phyloP scores from a whole-genome alignment of 2,329 filamentous ascomycete species.

The Xylaria sp. region DNA sequence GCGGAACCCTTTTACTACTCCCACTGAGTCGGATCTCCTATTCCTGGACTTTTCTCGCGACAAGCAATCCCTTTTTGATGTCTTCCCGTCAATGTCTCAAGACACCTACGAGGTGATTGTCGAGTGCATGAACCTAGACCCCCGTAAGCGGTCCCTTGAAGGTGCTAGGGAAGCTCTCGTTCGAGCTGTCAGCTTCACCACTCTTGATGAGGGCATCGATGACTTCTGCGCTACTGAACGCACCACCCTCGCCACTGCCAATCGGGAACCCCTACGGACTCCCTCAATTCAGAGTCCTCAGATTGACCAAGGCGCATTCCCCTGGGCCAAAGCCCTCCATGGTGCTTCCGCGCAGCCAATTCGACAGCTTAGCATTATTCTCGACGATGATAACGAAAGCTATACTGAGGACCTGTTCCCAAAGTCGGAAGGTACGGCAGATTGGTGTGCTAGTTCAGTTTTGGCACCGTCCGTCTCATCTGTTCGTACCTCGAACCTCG shows the following conservation, averaged over 20 bases:
- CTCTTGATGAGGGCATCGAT: constrained; percentile 87
- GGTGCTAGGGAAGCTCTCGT: constrained; percentile 81
- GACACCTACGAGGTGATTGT: constrained; percentile 95
- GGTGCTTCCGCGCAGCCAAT: constrained; percentile 74
- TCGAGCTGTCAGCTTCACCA: constrained; percentile 90
- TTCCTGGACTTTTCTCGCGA: constrained; percentile 94
- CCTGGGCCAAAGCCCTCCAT: constrained; percentile 92
- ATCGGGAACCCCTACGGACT: constrained; percentile 93
- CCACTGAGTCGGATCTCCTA: constrained; percentile 88
- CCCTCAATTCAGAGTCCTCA: constrained; percentile 92
- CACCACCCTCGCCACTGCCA: constrained; percentile 81
- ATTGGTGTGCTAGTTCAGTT: constrained; percentile 81
- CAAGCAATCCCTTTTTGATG: constrained; percentile 95
- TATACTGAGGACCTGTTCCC: constrained; percentile 89
- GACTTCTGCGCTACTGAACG: constrained; percentile 91
- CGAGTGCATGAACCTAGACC: constrained; percentile 90
- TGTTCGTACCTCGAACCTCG: constrained; percentile 83
- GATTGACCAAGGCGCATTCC: constrained; percentile 84
- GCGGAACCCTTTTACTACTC: constrained; percentile 93
- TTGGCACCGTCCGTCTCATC: constrained; percentile 86
- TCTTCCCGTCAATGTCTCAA: constrained; percentile 98
- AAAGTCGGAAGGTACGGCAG: constrained; percentile 74
- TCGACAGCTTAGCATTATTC: constrained; percentile 88
- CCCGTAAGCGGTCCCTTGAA: constrained; percentile 83
- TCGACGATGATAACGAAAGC: constrained; percentile 79